These are phyloP conservation scores for Krasilnikovozyma curviuscula DNA, from an alignment of 768 basidiomycete genomes.

Conservation along the genomic window DNA sequence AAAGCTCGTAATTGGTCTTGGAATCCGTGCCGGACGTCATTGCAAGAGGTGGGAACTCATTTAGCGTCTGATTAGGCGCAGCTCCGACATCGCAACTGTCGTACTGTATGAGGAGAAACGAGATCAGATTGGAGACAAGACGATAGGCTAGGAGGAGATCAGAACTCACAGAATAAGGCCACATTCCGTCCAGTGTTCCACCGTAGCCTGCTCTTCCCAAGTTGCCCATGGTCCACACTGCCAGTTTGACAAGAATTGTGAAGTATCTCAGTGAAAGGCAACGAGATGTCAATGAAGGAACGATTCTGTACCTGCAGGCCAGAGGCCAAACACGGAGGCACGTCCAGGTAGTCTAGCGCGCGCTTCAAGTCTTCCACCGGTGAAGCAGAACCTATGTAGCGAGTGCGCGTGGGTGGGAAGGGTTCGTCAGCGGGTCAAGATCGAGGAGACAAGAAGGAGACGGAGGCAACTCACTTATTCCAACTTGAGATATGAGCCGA, in stretches of 20 bases:
- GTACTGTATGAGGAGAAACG: conserved; percentile 10
- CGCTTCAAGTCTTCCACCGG: conserved; percentile 8
- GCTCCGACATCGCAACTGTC: conserved; percentile 11
- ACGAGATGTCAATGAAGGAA: neutral
- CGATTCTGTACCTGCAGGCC: conserved; percentile 3
- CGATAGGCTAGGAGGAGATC: neutral
- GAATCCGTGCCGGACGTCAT: neutral
- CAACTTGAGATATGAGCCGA: conserved; percentile 1
- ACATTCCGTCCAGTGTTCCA: conserved; percentile 6
- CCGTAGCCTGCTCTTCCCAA: conserved; percentile 10
- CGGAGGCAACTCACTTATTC: conserved; percentile 7
- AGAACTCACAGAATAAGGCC: neutral
- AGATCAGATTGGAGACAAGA: neutral
- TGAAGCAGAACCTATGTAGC: conserved; percentile 2
- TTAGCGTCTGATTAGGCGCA: conserved; percentile 3
- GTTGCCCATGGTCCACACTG: conserved; percentile 11
- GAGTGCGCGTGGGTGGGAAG: no score
- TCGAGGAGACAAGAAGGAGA: no score
- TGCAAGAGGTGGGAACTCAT: neutral
- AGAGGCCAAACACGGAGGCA: conserved; percentile 1
- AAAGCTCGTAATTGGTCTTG: neutral
- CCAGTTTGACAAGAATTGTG: neutral
- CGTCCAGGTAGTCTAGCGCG: conserved; percentile 1
- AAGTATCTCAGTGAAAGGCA: no score
- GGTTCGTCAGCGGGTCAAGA: no score